A percentile compares a stretch with the other conserved stretches of the same genome.
Conservation (phyloP, 1,284 basidiomycete species). For the Cerioporus squamosus region DNA sequence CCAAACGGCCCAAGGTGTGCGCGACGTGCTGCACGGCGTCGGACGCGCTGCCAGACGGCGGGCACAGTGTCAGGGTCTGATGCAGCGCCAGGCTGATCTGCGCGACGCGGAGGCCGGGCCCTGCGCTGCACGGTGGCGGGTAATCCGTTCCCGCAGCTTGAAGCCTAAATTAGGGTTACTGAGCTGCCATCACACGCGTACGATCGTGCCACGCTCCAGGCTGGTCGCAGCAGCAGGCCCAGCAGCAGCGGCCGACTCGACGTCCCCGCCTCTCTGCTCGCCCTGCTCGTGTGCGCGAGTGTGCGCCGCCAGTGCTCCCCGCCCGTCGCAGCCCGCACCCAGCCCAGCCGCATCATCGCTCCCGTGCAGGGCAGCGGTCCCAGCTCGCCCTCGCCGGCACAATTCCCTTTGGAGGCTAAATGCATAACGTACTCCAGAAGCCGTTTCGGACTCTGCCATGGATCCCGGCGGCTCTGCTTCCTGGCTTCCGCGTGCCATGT, state of each 20-base stretch:
- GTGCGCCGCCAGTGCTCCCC: neutral
- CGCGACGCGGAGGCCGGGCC: constrained; percentile 7
- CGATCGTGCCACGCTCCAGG: too few relatives aligned
- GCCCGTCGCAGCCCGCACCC: neutral
- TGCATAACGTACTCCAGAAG: constrained; percentile 26
- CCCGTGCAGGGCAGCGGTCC: constrained; percentile 16
- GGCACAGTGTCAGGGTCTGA: neutral
- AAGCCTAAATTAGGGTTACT: constrained; percentile 29
- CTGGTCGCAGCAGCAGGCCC: too few relatives aligned
- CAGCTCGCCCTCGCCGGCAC: constrained; percentile 9
- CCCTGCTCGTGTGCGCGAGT: neutral
- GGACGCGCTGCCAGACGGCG: too few relatives aligned
- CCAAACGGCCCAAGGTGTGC: neutral
- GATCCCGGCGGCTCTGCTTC: constrained; percentile 19
- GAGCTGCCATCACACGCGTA: constrained; percentile 1
- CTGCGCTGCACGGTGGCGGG: neutral
- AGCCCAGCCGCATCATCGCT: constrained; percentile 9
- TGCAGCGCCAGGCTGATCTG: constrained; percentile 8
- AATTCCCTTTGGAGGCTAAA: constrained; percentile 28
- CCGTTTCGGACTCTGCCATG: constrained; percentile 19
- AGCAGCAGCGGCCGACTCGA: too few relatives aligned
- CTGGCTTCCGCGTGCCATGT: constrained; percentile 10
- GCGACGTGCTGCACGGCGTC: too few relatives aligned
- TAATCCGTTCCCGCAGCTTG: constrained; percentile 17
- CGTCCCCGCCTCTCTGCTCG: neutral